These are phyloP conservation scores for Boletus pseudopeckii DNA, from an alignment of 768 basidiomycete species.

Conservation along the genomic window DNA sequence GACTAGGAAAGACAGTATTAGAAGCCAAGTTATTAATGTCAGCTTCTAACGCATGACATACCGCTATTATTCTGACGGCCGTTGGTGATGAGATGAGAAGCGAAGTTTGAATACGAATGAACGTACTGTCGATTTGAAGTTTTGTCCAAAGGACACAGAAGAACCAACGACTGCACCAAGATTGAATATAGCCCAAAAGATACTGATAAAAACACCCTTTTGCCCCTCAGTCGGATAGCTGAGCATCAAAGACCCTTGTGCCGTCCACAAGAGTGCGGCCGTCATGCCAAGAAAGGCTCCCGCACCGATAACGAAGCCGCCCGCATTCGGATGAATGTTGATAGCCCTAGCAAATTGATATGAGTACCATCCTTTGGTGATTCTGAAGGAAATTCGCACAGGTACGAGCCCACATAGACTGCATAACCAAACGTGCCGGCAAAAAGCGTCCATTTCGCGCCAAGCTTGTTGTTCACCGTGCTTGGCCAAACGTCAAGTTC, in stretches of 20 bases:
- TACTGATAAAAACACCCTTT: conserved; percentile 69
- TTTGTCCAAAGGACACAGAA: conserved; percentile 66
- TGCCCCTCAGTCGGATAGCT: conserved; percentile 74
- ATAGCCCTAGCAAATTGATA: conserved; percentile 43
- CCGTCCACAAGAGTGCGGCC: conserved; percentile 70
- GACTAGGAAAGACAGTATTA: conserved; percentile 36
- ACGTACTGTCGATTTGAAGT: conserved; percentile 59
- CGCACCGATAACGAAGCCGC: conserved; percentile 61
- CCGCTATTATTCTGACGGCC: conserved; percentile 24
- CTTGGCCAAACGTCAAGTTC: conserved; percentile 31
- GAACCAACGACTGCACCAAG: conserved; percentile 77
- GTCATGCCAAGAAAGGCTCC: conserved; percentile 71
- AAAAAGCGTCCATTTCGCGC: conserved; percentile 64
- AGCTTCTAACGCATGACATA: conserved; percentile 9
- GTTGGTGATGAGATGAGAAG: not conserved
- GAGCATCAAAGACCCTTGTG: conserved; percentile 75
- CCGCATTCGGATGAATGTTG: conserved; percentile 62
- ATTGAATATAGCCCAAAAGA: conserved; percentile 82
- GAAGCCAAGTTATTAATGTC: not conserved
- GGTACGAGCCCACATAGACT: conserved; percentile 67
- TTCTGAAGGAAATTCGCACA: conserved; percentile 41
- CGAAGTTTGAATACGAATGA: not conserved
- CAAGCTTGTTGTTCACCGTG: conserved; percentile 77
- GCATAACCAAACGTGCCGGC: conserved; percentile 72
- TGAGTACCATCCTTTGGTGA: not conserved